A percentile compares a stretch with the other conserved stretches of the same genome.
phyloP scores from a whole-genome alignment of 78 protist genomes.

The Diacronema lutheri region DNA sequence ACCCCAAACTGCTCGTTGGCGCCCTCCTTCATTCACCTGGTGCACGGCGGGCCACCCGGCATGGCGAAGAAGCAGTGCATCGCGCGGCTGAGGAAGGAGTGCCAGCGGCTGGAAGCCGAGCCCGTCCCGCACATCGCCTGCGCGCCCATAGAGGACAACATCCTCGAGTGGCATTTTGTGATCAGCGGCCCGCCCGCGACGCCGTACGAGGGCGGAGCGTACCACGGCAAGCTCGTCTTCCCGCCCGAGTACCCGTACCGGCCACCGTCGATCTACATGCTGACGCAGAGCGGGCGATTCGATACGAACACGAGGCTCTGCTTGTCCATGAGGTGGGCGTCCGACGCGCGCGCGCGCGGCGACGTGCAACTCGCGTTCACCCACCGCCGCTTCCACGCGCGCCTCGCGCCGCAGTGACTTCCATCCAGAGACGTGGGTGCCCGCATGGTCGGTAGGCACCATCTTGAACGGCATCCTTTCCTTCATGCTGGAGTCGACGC shows the following conservation, averaged over 20 bases:
- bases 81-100: background rate
- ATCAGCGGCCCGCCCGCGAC: background rate
- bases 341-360: no score
- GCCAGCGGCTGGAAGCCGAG: background rate
- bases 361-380: no score
- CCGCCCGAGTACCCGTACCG: constrained; percentile 42
- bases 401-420: constrained; percentile 43
- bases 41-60: no score
- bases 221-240: background rate
- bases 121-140: background rate
- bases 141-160: background rate
- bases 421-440: constrained; percentile 78
- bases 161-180: background rate
- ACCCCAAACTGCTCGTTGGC: no score
- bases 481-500: constrained; percentile 50
- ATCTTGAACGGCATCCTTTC: constrained; percentile 72
- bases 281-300: constrained; percentile 76
- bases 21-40: no score
- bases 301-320: constrained; percentile 56
- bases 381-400: no score
- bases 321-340: constrained; percentile 38
- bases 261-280: constrained; percentile 74
- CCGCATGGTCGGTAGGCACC: constrained; percentile 55
- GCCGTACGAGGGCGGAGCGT: background rate
- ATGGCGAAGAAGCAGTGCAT: background rate